Evolutionary conservation across 257 asterid species (phyloP), one percentile per base, ranked within the genome.

Genomic region (Solanum etuberosum): DNA sequence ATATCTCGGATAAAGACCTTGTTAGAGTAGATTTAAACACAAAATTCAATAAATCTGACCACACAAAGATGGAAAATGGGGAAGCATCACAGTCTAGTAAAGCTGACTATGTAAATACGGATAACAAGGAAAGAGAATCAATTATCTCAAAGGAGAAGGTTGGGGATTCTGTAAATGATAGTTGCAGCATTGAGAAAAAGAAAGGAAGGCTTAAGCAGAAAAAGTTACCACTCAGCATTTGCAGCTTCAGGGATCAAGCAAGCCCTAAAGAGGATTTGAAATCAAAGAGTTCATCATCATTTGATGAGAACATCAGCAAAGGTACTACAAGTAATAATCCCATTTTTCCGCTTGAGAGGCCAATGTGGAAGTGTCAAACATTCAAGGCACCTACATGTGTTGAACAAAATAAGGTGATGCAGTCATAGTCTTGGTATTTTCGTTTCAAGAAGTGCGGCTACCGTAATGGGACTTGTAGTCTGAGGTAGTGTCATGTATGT

Each of bases 331-430:
- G 85, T 67, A 84, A 89, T 51, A 91, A 91, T 90, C 76, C 93
- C 72, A 35, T 90, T 88, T 93, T 92, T 88, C 81, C 93, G 11
- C 93, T 86, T 54, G 98, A 93, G 91, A 93, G 91, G 93, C 37
- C 93, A 3, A 67, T 89, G 91, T 96, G 98, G 98, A 95, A 96
- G 92, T 96, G 98, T 74, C 98, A 95, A 88, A 87, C 98, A 18
- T 92, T 94, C 93, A 92, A 94, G 92, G 95, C 91, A 84, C 94
- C 95, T 23, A 87, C 94, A 84, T 90, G 95, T 90, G 95, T 92
- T 74, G 89, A 95, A 90, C 98, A 92, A 83, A 94, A 94, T 88
- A 92, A 96, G 88, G 94, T 93, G 86, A 87, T 95, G 94, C 99
- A 93, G 88, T 95, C 95, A 89, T 94, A 95, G 93, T 90, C 90